Conservation (phyloP, 2,329 filamentous ascomycete genomes). For the Furcasterigmium sp. region DNA sequence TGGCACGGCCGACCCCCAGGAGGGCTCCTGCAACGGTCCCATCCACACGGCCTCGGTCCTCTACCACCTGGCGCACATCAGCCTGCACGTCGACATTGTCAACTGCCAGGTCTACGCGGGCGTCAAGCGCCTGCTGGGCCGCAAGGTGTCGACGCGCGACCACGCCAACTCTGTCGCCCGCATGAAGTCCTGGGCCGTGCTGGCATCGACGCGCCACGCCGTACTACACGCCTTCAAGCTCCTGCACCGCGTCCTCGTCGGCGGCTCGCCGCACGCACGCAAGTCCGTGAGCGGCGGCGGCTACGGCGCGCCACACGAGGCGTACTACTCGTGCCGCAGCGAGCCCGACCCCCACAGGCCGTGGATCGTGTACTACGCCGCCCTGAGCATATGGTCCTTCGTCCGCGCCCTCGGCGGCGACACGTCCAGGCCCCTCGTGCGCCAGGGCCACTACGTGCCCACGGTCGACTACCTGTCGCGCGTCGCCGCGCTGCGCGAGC, state of each 20-base stretch:
- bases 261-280: conserved; percentile 13
- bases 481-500: conserved; percentile 63
- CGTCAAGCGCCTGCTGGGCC: conserved; percentile 69
- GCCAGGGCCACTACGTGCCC: conserved; percentile 18
- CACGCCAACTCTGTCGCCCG: conserved; percentile 66
- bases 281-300: conserved; percentile 8
- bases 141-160: conserved; percentile 72
- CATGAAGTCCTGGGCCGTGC: conserved; percentile 76
- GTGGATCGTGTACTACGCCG: conserved; percentile 87
- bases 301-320: conserved; percentile 15
- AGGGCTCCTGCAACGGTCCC: conserved; percentile 45
- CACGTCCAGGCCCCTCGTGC: conserved; percentile 2
- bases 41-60: conserved; percentile 77
- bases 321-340: conserved; percentile 65
- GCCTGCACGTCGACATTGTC: conserved; percentile 80
- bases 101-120: conserved; percentile 88
- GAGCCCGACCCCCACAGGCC: conserved; percentile 81
- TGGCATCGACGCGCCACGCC: conserved; percentile 70
- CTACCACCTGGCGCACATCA: conserved; percentile 84
- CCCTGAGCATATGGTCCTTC: conserved; percentile 82
- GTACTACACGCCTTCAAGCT: conserved; percentile 82
- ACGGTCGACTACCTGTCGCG: conserved; percentile 47
- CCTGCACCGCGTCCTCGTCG: conserved; percentile 67
- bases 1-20: conserved; percentile 25
- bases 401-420: conserved; percentile 61